Evolutionary conservation across 495 filamentous ascomycete genomes (phyloP).

Genomic region (Tuber aestivum): DNA sequence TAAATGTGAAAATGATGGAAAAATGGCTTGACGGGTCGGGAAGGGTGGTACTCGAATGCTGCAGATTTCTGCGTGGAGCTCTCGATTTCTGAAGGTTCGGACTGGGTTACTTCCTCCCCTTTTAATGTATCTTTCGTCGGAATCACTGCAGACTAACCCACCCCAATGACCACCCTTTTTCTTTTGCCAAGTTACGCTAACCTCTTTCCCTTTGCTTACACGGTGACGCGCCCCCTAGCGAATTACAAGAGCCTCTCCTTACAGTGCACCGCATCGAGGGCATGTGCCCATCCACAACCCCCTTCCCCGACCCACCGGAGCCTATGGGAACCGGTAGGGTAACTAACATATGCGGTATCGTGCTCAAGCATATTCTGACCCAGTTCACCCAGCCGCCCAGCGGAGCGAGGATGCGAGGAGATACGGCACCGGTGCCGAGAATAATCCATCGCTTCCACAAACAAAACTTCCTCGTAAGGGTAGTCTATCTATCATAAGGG

Average conservation of each 20-base stretch:
- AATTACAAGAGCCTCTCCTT: not conserved
- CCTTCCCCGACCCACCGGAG: not conserved
- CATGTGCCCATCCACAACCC: not conserved
- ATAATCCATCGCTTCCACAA: not conserved
- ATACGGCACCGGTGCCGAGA: not conserved
- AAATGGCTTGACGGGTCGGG: slow-evolving; percentile 24
- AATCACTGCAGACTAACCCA: not conserved
- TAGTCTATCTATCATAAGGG: not conserved
- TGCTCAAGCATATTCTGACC: not conserved
- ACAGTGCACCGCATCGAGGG: not conserved
- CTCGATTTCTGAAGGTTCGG: slow-evolving; percentile 37
- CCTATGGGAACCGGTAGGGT: not conserved
- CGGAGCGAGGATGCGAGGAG: not conserved
- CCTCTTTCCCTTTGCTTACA: slow-evolving; percentile 1
- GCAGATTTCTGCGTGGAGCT: slow-evolving; percentile 23
- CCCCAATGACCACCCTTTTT: not conserved
- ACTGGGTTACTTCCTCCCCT: slow-evolving; percentile 38
- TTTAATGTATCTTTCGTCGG: slow-evolving; percentile 28
- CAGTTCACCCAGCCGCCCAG: not conserved
- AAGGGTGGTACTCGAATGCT: slow-evolving; percentile 1
- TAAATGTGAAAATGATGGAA: slow-evolving; percentile 8
- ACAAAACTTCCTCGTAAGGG: not conserved
- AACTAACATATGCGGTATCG: not conserved
- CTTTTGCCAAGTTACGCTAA: not conserved
- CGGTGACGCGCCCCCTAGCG: not conserved